phyloP scores from a whole-genome alignment of 2,329 filamentous ascomycete species.

The Cyphellophora attinorum region DNA sequence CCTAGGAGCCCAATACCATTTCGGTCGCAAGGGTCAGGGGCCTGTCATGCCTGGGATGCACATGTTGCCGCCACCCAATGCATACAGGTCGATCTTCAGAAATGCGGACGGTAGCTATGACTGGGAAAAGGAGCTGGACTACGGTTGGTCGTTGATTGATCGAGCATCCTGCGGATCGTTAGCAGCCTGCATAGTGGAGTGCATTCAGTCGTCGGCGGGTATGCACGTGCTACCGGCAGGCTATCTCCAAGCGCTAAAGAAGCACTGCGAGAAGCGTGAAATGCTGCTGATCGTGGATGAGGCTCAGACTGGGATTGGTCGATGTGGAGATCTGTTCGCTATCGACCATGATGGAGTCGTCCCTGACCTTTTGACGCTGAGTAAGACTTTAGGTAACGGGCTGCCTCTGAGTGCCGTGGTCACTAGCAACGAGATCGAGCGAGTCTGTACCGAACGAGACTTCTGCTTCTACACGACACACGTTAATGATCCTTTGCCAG shows the following conservation, averaged over 20 bases:
- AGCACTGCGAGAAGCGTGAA: constrained; percentile 43
- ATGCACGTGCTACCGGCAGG: constrained; percentile 51
- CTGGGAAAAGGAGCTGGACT: constrained; percentile 56
- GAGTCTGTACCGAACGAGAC: constrained; percentile 36
- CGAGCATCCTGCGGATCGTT: constrained; percentile 50
- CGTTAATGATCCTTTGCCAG: constrained; percentile 52
- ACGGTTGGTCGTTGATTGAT: constrained; percentile 53
- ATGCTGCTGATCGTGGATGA: constrained; percentile 54
- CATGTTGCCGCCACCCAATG: constrained; percentile 49
- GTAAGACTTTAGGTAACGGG: constrained; percentile 53
- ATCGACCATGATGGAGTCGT: constrained; percentile 46
- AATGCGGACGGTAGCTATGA: constrained; percentile 52
- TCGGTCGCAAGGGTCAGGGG: constrained; percentile 39
- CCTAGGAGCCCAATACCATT: constrained; percentile 43
- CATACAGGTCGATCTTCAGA: constrained; percentile 53
- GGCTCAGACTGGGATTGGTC: constrained; percentile 49
- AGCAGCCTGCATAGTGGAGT: constrained; percentile 54
- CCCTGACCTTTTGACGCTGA: constrained; percentile 51
- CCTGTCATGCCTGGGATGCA: constrained; percentile 47
- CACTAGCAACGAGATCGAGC: constrained; percentile 45
- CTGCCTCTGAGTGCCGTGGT: constrained; percentile 50
- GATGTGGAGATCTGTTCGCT: constrained; percentile 50
- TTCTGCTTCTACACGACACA: constrained; percentile 55
- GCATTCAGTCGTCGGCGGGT: constrained; percentile 49
- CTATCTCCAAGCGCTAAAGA: constrained; percentile 48